A percentile compares a stretch with the other conserved stretches of the same genome.
phyloP scores from a whole-genome alignment of 352 stramenopile species.

The Thalassiosira pacifica region DNA sequence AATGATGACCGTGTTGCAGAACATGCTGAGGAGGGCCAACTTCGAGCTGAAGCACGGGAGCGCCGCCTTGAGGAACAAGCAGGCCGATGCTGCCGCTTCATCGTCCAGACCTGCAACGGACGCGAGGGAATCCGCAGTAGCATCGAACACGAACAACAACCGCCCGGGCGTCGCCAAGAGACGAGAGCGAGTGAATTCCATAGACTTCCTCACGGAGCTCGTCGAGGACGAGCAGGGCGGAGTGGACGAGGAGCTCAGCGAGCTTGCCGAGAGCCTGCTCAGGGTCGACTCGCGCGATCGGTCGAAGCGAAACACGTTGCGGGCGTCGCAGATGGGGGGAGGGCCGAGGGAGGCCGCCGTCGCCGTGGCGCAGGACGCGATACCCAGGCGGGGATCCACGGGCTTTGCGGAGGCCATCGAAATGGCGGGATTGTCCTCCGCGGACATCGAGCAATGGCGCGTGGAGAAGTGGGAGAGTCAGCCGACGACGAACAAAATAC shows the following conservation, averaged over 20 bases:
- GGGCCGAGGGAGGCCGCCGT: background rate
- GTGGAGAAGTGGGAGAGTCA: conserved; percentile 28
- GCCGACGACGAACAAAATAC: conserved; percentile 38
- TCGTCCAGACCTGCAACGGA: background rate
- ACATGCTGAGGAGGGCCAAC: conserved; percentile 43
- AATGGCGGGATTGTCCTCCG: background rate
- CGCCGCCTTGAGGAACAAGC: background rate
- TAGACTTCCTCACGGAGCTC: conserved; percentile 11
- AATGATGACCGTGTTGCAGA: conserved; percentile 50
- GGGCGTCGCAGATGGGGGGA: background rate
- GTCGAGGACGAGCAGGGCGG: conserved; percentile 25
- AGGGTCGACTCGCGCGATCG: conserved; percentile 38
- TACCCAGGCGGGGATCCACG: conserved; percentile 23
- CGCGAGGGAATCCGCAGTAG: background rate
- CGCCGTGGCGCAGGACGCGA: background rate
- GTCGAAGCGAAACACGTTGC: conserved; percentile 13
- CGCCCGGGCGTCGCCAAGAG: background rate
- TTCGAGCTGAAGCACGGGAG: conserved; percentile 34
- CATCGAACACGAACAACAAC: background rate
- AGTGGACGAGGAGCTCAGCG: conserved; percentile 20
- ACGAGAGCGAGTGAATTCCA: background rate
- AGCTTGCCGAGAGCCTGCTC: conserved; percentile 21
- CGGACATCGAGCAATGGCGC: conserved; percentile 30
- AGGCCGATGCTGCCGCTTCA: background rate
- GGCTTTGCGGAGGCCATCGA: background rate